Base-by-base conservation (phyloP, 371 early-diverging fungal genomes). In the Lichtheimia corymbifera region DNA sequence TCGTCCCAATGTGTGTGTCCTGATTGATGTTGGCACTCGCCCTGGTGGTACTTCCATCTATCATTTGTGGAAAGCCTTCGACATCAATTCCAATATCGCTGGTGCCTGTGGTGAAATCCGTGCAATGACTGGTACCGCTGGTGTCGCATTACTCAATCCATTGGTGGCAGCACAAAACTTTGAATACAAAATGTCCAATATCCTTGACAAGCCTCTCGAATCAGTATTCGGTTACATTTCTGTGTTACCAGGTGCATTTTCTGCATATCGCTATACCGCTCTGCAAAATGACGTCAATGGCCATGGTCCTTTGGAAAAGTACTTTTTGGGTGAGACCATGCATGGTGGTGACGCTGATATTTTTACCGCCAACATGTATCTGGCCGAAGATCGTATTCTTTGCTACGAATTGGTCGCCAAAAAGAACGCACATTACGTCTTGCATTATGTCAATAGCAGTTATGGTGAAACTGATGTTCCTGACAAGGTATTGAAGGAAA, bases 71-170 rank as follows among this genome's bases (percentile, higher is more conserved):
- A 92, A 93, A 70, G 83, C 93, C 15, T 97, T 97, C 63, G 95
- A 94, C 73, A 80, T 91, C 64, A 88, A 95, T 74, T 86, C 91
- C 27, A 76, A 84, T 24, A 84, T 92, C 50, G 97, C 89, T 41
- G 97, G 97, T 22, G 97, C 97, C 15, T 97, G 97, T 71, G 97
- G 97, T 61, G 97, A 97, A 74, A 97, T 97, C 63, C 84, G 90
- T 60, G 93, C 94, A 30, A 92, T 97, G 77, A 78, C 84, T 83
- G 93, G 93, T 50, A 78, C 78, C 49, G 89, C 76, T 59, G 88
- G 87, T 69, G 68, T 80, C 49, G 85, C 88, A 52, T 68, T 94
- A 20, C 47, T 88, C 44, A 95, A 95, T 59, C 95, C 96, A 2
- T 66, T 97, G n/a, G 94, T 96, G 1, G 97, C 96, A 6, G 89